phyloP scores from a whole-genome alignment of 2,329 filamentous ascomycete species.

The Penicillium vulpinum region DNA sequence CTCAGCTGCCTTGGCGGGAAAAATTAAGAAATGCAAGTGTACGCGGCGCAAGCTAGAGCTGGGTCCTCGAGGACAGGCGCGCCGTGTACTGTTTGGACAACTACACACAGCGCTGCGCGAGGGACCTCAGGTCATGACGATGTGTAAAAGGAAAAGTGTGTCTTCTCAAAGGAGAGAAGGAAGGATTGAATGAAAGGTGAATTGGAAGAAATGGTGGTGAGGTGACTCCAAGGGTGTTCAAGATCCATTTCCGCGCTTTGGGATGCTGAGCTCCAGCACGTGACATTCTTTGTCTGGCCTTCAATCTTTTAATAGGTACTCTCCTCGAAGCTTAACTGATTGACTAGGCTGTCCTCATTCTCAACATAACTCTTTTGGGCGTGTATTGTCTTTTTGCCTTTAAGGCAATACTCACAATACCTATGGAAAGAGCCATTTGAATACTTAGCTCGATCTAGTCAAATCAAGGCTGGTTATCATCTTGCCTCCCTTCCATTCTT shows the following conservation, averaged over 20 bases:
- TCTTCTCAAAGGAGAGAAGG: not conserved
- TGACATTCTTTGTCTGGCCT: constrained; percentile 11
- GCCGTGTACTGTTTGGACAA: constrained; percentile 22
- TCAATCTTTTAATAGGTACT: constrained; percentile 6
- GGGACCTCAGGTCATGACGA: constrained; percentile 22
- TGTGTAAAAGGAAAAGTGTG: constrained; percentile 5
- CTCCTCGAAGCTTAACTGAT: not conserved
- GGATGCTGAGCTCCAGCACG: constrained; percentile 15
- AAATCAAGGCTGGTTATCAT: not conserved
- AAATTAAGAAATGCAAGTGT: constrained; percentile 4
- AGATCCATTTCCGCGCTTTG: constrained; percentile 16
- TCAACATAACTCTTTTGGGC: not conserved
- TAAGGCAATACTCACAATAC: not conserved
- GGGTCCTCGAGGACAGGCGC: constrained; percentile 10
- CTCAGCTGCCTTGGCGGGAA: constrained; percentile 11
- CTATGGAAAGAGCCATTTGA: constrained; percentile 6
- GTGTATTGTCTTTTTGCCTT: not conserved
- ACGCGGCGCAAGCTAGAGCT: constrained; percentile 12
- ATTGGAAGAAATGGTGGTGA: constrained; percentile 6
- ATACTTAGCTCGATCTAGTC: constrained; percentile 11
- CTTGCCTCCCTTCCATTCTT: constrained; percentile 1
- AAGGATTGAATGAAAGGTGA: constrained; percentile 7
- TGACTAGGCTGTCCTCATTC: not conserved
- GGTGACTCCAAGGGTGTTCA: constrained; percentile 11
- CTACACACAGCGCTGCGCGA: constrained; percentile 24